Percentiles rank a stretch among this genome's conserved stretches.
Evolutionary conservation across 2,329 filamentous ascomycete species (phyloP).

Genomic region (Aureobasidium sp.): DNA sequence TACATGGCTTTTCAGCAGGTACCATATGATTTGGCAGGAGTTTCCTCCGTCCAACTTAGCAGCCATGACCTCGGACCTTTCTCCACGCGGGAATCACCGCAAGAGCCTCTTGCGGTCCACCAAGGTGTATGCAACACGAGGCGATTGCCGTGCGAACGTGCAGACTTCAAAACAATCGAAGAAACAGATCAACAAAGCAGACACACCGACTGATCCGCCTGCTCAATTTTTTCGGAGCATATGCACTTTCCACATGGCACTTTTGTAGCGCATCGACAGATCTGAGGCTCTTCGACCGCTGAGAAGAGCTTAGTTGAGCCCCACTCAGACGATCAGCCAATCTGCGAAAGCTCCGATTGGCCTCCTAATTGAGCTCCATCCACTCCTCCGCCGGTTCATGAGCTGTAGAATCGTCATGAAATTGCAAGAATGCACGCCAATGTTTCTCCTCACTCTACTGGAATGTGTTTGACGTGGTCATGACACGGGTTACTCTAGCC

Average conservation of each 20-base stretch:
- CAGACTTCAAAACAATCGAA: neutral
- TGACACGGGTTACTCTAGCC: neutral
- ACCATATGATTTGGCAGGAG: neutral
- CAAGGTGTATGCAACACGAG: conserved; percentile 2
- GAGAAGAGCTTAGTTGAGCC: neutral
- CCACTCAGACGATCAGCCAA: neutral
- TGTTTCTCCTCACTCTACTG: conserved; percentile 1
- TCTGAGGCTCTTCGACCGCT: conserved; percentile 10
- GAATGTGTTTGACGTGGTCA: conserved; percentile 2
- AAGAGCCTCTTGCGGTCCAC: neutral
- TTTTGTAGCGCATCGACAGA: neutral
- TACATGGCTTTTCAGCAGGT: neutral
- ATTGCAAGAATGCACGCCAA: conserved; percentile 3
- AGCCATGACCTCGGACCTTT: no score
- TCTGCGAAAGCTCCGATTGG: conserved; percentile 14
- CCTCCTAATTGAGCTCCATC: neutral
- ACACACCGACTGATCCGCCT: neutral
- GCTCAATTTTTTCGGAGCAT: neutral
- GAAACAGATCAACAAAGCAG: neutral
- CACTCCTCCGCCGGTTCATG: conserved; percentile 10
- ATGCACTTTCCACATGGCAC: neutral
- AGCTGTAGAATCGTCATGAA: conserved; percentile 15
- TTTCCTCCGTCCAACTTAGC: no score
- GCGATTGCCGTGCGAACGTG: neutral
- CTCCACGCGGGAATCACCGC: neutral